Evolutionary conservation across 2,329 filamentous ascomycete genomes (phyloP).

Genomic region (Coniochaeta ligniaria): DNA sequence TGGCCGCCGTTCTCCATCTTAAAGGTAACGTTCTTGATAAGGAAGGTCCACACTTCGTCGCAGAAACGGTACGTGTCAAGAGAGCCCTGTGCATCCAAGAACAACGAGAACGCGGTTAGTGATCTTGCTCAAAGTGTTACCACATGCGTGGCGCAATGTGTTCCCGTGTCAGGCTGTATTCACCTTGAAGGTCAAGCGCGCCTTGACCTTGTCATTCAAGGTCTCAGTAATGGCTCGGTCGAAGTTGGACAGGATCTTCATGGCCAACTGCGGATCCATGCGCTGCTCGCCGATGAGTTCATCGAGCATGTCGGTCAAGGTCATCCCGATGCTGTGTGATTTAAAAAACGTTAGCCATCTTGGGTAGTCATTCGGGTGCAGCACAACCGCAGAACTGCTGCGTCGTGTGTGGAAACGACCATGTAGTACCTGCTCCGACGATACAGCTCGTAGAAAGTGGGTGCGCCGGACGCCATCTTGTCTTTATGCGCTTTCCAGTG

Average conservation of each 20-base stretch:
- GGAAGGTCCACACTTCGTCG: conserved; percentile 98
- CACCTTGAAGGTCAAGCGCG: conserved; percentile 92
- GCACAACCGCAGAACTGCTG: conserved; percentile 22
- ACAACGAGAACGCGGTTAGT: background rate
- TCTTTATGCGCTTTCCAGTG: background rate
- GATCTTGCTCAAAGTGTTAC: background rate
- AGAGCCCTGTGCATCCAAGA: conserved; percentile 62
- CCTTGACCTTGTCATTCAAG: conserved; percentile 85
- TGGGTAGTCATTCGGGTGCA: conserved; percentile 14
- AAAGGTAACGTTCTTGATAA: conserved; percentile 98
- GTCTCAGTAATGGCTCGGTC: conserved; percentile 90
- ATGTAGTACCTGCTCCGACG: conserved; percentile 82
- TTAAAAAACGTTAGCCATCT: background rate
- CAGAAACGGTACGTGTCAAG: conserved; percentile 98
- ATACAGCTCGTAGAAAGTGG: conserved; percentile 88
- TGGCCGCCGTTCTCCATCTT: conserved; percentile 80
- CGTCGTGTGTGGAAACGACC: conserved; percentile 8
- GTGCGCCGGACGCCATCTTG: conserved; percentile 41
- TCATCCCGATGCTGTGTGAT: conserved; percentile 71
- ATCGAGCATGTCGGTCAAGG: conserved; percentile 94
- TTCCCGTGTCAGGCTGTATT: conserved; percentile 11
- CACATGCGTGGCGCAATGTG: conserved; percentile 1
- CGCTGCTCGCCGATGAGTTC: conserved; percentile 89
- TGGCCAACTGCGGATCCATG: conserved; percentile 95
- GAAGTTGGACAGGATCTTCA: conserved; percentile 96